These are phyloP conservation scores for Leccinum pachyderme DNA, from an alignment of 1,284 basidiomycete genomes.

Conservation along the genomic window DNA sequence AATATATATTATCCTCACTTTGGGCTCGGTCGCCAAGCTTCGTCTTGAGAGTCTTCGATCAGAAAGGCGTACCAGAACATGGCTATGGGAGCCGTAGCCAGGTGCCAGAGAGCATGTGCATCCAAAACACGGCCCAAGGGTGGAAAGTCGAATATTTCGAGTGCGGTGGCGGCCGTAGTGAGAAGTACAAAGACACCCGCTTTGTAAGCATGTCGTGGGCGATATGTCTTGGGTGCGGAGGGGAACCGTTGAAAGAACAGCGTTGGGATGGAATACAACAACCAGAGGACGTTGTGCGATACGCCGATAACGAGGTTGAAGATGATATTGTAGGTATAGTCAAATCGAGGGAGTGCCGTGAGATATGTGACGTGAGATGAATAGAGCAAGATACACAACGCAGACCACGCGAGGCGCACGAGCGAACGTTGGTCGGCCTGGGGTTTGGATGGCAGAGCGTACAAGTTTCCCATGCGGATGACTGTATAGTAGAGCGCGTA, in stretches of 20 bases:
- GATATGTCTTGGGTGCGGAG: constrained; percentile 48
- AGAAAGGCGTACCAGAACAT: constrained; percentile 85
- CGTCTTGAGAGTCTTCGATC: constrained; percentile 63
- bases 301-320: constrained; percentile 81
- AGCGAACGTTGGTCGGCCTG: constrained; percentile 6
- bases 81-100: constrained; percentile 80
- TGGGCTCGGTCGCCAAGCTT: constrained; percentile 43
- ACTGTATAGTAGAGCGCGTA: constrained; percentile 73
- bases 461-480: constrained; percentile 79
- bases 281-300: constrained; percentile 85
- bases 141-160: constrained; percentile 94
- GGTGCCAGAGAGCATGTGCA: constrained; percentile 94
- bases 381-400: constrained; percentile 52
- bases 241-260: constrained; percentile 55
- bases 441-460: constrained; percentile 37
- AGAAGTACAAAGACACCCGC: constrained; percentile 64
- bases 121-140: constrained; percentile 79
- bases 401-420: constrained; percentile 39
- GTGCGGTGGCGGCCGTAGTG: constrained; percentile 73
- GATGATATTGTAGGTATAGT: constrained; percentile 93
- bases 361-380: constrained; percentile 78
- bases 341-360: constrained; percentile 75
- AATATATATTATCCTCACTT: constrained; percentile 16
- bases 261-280: constrained; percentile 61
- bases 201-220: constrained; percentile 52